These are phyloP conservation scores for Citrullus amarus DNA, from an alignment of 306 rosid genomes.

Conservation along the genomic window DNA sequence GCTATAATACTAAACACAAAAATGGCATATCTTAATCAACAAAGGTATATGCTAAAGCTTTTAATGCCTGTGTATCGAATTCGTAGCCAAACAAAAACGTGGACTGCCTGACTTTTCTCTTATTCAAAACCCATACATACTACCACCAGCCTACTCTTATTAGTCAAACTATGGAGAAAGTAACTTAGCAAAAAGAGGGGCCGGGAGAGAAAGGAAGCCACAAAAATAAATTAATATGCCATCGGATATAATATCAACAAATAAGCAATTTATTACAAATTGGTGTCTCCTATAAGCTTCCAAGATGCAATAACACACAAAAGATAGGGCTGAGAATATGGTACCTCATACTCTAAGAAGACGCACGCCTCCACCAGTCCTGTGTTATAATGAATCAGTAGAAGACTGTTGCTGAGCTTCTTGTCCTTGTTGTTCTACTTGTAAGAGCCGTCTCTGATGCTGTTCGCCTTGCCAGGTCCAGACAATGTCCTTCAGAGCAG, in stretches of 20 bases:
- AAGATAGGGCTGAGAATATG: background rate
- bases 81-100: no score
- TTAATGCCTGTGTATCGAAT: no score
- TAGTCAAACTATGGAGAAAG: background rate
- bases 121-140: no score
- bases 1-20: no score
- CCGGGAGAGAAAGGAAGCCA: no score
- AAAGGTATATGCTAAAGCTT: no score
- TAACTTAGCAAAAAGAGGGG: background rate
- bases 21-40: no score
- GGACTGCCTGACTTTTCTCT: background rate
- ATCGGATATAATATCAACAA: background rate
- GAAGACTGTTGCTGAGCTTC: constrained; percentile 27
- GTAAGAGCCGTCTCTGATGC: constrained; percentile 19
- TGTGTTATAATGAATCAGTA: background rate
- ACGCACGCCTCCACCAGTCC: background rate
- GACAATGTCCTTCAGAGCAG: constrained; percentile 75
- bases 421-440: constrained; percentile 19
- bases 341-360: background rate
- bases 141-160: background rate
- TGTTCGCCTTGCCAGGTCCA: constrained; percentile 93
- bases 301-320: background rate
- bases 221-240: background rate
- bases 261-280: background rate
- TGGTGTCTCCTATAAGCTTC: background rate